Evolutionary conservation across 139 green algal genomes (phyloP), one percentile per base, ranked within the genome.

Genomic region (Chlorella sp.): DNA sequence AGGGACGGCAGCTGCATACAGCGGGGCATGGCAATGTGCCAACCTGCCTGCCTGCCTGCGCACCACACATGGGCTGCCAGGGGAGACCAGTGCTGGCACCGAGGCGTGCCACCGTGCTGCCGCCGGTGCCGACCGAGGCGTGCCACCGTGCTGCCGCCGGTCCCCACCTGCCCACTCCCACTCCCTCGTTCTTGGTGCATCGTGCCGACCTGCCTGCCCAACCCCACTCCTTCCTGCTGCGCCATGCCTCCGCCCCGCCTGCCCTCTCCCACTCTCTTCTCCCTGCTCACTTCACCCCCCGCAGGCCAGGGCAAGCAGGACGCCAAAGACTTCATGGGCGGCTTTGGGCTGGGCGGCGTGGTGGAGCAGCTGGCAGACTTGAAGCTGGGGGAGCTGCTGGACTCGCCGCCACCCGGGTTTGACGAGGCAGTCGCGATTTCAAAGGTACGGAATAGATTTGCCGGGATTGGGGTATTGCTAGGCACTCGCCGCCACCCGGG

Each of bases 361-460:
- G 90, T 95, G 69, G 93, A 96, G 28, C 94, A 98, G 92, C 92
- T 99, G 81, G 93, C 93, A 48, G 98, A 99, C 48, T 93, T 99
- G 0, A 98, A 99, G 91, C 94, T 99, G 57, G 96, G 96, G 0
- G 98, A 99, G 92, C 95, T 99, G 89, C 96, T 99, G 42, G 96
- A 99, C 92, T 99, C 97, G 16, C 97, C 98, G 11, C 98, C 98
- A 0, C 98, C 98, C 3, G 97, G 97, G 0, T 93, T 99, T 81
- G 97, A 99, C 88, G 97, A 99, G 92, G 96, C 96, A 34, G 95
- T 99, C 12, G 96, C 97, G 21, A 97, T 99, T 85, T 93, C 96
- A 39, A 99, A 99, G 95, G 97, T 97, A 26, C n/a, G n/a, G n/a
- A n/a, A n/a, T n/a, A n/a, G n/a, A n/a, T n/a, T n/a, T n/a, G n/a